These are phyloP conservation scores for Fraxinus americana DNA, from an alignment of 257 asterid genomes.

Conservation along the genomic window DNA sequence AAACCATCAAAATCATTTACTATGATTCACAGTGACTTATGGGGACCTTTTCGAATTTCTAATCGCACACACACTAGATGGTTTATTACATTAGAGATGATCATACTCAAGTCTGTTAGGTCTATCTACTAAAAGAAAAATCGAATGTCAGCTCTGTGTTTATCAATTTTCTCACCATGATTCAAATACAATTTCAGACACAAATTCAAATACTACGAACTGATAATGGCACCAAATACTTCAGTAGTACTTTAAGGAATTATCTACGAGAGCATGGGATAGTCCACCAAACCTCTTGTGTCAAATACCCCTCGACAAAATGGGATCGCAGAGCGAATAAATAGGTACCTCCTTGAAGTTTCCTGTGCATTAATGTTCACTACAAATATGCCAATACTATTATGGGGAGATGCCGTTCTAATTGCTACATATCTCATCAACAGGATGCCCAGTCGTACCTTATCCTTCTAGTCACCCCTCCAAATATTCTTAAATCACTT, in stretches of 20 bases:
- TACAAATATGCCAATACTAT: not conserved
- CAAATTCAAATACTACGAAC: not conserved
- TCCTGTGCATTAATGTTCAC: not conserved
- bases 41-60: not conserved
- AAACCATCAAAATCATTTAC: not conserved
- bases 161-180: not conserved
- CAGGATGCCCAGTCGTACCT: not conserved
- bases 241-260: not conserved
- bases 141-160: not conserved
- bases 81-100: not conserved
- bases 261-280: not conserved
- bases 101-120: not conserved
- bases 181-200: not conserved
- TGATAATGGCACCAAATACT: not conserved
- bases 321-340: not conserved
- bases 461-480: not conserved
- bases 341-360: not conserved
- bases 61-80: not conserved
- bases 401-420: not conserved
- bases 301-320: slow-evolving; percentile 7
- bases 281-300: slow-evolving; percentile 1
- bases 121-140: not conserved
- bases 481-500: no score
- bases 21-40: not conserved
- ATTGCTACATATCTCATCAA: not conserved